phyloP scores from a whole-genome alignment of 2,329 filamentous ascomycete genomes.

The Fusarium verticillioides region DNA sequence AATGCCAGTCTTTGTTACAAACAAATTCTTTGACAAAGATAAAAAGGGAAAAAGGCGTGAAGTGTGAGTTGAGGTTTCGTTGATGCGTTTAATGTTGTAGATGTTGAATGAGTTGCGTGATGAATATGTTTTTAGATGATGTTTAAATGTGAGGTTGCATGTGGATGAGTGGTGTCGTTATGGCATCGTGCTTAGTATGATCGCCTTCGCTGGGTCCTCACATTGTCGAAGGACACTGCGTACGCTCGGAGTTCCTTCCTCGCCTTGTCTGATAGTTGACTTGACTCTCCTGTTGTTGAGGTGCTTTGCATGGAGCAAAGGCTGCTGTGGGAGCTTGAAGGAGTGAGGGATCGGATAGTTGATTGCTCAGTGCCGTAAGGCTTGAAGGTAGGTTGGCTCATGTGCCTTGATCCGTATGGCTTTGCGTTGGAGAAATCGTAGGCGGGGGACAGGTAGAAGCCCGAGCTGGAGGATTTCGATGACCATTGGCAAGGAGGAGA shows the following conservation, averaged over 20 bases:
- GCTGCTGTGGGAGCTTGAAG: conserved; percentile 86
- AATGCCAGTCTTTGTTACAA: conserved; percentile 61
- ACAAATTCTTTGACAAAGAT: conserved; percentile 45
- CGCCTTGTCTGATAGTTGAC: conserved; percentile 77
- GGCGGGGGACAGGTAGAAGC: conserved; percentile 77
- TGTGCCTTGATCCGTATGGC: conserved; percentile 64
- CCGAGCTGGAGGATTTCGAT: conserved; percentile 50
- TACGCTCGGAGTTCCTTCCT: conserved; percentile 85
- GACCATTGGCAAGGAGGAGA: conserved; percentile 64
- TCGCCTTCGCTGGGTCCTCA: conserved; percentile 69
- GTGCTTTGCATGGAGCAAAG: conserved; percentile 81
- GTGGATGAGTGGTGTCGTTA: conserved; percentile 16
- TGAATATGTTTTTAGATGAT: conserved; percentile 26
- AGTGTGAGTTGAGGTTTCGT: conserved; percentile 32
- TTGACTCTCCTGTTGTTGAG: conserved; percentile 63
- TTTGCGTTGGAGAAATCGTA: conserved; percentile 78
- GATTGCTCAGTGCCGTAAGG: conserved; percentile 37
- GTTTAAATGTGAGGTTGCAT: background rate
- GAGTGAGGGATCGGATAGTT: conserved; percentile 62
- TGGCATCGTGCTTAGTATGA: conserved; percentile 57
- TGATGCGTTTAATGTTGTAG: conserved; percentile 33
- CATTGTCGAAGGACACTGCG: conserved; percentile 88
- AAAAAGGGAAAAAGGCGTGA: conserved; percentile 37
- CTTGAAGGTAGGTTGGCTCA: conserved; percentile 44
- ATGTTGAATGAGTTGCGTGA: conserved; percentile 49